These are phyloP conservation scores for Neofusicoccum cordaticola DNA, from an alignment of 2,329 filamentous ascomycete genomes.

Conservation along the genomic window DNA sequence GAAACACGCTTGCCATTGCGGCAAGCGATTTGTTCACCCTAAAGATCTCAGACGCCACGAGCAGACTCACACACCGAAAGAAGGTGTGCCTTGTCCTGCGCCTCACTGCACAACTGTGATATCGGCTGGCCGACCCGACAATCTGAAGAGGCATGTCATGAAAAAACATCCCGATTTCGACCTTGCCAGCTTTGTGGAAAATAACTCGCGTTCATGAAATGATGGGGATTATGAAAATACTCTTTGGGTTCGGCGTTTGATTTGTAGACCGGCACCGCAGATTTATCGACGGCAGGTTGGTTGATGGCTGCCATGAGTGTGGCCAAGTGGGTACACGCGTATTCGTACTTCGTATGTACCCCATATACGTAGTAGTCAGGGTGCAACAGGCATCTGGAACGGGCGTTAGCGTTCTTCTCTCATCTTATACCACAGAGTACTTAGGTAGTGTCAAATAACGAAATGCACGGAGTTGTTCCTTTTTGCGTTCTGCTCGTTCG, in stretches of 20 bases:
- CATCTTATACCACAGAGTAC: not conserved
- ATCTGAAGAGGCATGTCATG: not conserved
- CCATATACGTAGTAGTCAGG: not conserved
- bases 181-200: not conserved
- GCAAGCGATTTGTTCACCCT: conserved; percentile 3
- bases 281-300: not conserved
- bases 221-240: not conserved
- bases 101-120: not conserved
- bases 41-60: conserved; percentile 10
- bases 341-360: not conserved
- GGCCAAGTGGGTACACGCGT: not conserved
- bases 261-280: not conserved
- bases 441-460: no score
- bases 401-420: not conserved
- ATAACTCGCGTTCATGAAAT: no score
- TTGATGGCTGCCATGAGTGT: not conserved
- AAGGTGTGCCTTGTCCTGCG: not conserved
- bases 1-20: not conserved
- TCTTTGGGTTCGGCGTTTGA: not conserved
- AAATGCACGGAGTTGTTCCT: no score
- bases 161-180: not conserved
- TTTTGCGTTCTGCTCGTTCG: not conserved
- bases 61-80: not conserved
- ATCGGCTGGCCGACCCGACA: not conserved
- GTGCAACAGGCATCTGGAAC: not conserved